Conservation (phyloP, 2,329 filamentous ascomycete genomes). For the Diatrype stigma region DNA sequence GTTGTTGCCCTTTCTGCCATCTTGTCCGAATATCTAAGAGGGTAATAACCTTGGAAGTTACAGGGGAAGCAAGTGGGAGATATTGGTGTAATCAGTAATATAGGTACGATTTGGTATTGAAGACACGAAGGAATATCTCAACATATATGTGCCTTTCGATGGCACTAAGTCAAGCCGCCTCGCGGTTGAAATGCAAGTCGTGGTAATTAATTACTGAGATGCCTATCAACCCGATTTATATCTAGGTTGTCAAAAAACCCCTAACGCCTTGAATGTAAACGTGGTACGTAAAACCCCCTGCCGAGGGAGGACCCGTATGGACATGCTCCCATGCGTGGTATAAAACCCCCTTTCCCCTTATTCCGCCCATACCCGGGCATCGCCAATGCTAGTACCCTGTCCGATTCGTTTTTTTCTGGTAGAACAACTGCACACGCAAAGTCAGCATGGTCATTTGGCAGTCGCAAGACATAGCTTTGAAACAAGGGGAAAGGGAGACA, state of each 20-base stretch:
- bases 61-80: too few species aligned
- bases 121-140: too few species aligned
- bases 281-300: background rate
- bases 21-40: too few species aligned
- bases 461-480: too few species aligned
- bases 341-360: background rate
- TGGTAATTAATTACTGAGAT: too few species aligned
- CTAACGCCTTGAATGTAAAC: background rate
- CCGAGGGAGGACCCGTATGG: background rate
- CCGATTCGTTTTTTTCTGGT: constrained; percentile 65
- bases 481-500: constrained; percentile 1
- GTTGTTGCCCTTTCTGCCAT: too few species aligned
- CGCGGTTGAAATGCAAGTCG: too few species aligned
- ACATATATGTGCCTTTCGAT: too few species aligned
- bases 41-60: too few species aligned
- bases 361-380: constrained; percentile 45
- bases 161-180: too few species aligned
- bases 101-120: too few species aligned
- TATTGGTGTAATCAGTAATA: too few species aligned
- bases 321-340: background rate
- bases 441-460: constrained; percentile 19
- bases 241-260: background rate
- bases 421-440: constrained; percentile 46
- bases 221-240: background rate
- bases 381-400: constrained; percentile 48